phyloP scores from a whole-genome alignment of 2,329 filamentous ascomycete genomes.

The Endoconidiophora laricicola region DNA sequence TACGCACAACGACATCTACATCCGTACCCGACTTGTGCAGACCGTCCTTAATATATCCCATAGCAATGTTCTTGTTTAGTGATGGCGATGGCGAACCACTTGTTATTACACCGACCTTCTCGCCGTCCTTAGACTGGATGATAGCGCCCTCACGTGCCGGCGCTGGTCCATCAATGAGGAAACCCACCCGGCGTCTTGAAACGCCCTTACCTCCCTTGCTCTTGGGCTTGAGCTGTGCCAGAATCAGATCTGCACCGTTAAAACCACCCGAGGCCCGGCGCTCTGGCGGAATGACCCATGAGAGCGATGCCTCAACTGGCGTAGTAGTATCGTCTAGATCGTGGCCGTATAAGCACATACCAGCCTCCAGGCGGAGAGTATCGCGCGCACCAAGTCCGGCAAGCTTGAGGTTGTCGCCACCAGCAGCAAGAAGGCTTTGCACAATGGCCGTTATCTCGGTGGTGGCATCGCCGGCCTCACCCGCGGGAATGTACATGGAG shows the following conservation, averaged over 20 bases:
- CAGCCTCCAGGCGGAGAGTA: conserved; percentile 82
- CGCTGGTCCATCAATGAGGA: conserved; percentile 60
- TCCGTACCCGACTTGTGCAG: conserved; percentile 73
- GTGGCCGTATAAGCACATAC: conserved; percentile 99
- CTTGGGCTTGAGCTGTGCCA: conserved; percentile 58
- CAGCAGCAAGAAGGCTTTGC: conserved; percentile 49
- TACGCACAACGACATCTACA: conserved; percentile 60
- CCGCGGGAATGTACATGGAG: conserved; percentile 42
- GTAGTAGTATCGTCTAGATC: conserved; percentile 69
- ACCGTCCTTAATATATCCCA: conserved; percentile 77
- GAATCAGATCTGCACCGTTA: conserved; percentile 64
- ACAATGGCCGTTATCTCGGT: conserved; percentile 33
- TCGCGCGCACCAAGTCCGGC: conserved; percentile 85
- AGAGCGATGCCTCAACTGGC: conserved; percentile 38
- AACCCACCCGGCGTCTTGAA: conserved; percentile 56
- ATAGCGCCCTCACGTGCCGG: conserved; percentile 80
- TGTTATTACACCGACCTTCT: conserved; percentile 64
- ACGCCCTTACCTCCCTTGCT: conserved; percentile 58
- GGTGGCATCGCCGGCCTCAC: conserved; percentile 42
- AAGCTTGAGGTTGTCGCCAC: conserved; percentile 50
- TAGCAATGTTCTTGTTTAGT: conserved; percentile 79
- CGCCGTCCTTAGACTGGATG: conserved; percentile 47
- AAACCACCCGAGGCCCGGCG: conserved; percentile 56
- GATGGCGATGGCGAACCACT: conserved; percentile 82
- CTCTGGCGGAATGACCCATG: conserved; percentile 73